Evolutionary conservation across 225 moss, liverwort and hornwort genomes (phyloP).

Genomic region (Anthoceros angustus): DNA sequence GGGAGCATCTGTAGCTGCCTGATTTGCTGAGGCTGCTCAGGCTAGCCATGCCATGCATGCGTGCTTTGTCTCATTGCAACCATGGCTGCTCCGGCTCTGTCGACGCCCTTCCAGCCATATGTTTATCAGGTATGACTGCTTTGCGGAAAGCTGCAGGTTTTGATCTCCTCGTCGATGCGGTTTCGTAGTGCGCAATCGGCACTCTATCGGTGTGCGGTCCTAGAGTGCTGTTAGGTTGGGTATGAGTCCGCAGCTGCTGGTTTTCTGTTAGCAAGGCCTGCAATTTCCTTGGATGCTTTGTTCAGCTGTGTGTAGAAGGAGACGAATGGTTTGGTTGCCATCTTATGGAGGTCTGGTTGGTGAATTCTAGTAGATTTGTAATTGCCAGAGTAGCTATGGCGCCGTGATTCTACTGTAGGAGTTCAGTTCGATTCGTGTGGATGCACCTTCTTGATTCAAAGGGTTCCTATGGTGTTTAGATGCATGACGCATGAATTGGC

Average conservation of each 20-base stretch:
- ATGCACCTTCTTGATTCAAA: no score
- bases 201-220: background rate
- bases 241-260: no score
- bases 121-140: constrained; percentile 22
- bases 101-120: constrained; percentile 41
- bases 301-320: no score
- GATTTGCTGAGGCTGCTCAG: background rate
- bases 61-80: constrained; percentile 4
- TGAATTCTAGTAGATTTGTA: no score
- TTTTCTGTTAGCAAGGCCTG: no score
- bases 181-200: background rate
- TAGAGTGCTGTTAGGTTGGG: background rate
- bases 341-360: no score
- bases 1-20: background rate
- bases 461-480: no score
- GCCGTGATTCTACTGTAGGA: no score
- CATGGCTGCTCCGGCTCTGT: constrained; percentile 40
- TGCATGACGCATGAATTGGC: background rate
- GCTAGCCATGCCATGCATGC: background rate
- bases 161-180: background rate
- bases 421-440: no score
- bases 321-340: no score
- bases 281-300: no score
- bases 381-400: no score
- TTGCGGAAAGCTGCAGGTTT: background rate